These are phyloP conservation scores for Xerophyta viscosa DNA, from an alignment of 106 monocot species.

Conservation along the genomic window DNA sequence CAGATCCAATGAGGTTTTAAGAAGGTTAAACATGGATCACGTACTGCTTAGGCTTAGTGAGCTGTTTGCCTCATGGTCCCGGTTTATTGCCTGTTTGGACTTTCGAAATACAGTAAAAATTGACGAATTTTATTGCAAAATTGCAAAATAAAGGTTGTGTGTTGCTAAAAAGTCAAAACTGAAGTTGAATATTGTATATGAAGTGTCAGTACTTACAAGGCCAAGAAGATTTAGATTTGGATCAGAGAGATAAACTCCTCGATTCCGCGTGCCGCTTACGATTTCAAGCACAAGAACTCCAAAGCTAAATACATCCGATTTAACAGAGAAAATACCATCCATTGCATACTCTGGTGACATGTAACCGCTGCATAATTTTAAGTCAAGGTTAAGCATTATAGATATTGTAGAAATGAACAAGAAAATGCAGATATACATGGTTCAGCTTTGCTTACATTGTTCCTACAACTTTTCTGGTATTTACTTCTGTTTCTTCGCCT, in stretches of 20 bases:
- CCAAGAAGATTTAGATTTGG: slow-evolving; percentile 15
- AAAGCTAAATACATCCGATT: slow-evolving; percentile 41
- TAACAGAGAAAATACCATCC: slow-evolving; percentile 35
- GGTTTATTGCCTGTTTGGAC: no score
- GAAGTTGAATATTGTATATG: no score
- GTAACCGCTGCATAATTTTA: slow-evolving; percentile 27
- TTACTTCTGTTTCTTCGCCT: slow-evolving; percentile 14
- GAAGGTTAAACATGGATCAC: no score
- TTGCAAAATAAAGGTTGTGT: no score
- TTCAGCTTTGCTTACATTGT: slow-evolving; percentile 37
- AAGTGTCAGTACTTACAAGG: slow-evolving; percentile 13
- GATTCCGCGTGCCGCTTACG: slow-evolving; percentile 19
- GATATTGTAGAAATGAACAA: background rate
- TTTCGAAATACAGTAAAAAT: no score
- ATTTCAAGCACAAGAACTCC: slow-evolving; percentile 36
- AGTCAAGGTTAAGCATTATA: background rate
- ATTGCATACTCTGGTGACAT: slow-evolving; percentile 43
- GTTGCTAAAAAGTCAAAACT: no score
- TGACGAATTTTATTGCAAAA: no score
- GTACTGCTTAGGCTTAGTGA: no score
- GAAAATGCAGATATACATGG: no score
- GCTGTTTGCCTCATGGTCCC: no score
- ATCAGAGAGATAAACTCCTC: slow-evolving; percentile 10
- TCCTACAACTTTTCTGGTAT: slow-evolving; percentile 26
- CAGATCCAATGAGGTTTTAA: no score